Evolutionary conservation across 306 rosid species (phyloP), one percentile per base, ranked within the genome.

Genomic region (Lupinus albus): DNA sequence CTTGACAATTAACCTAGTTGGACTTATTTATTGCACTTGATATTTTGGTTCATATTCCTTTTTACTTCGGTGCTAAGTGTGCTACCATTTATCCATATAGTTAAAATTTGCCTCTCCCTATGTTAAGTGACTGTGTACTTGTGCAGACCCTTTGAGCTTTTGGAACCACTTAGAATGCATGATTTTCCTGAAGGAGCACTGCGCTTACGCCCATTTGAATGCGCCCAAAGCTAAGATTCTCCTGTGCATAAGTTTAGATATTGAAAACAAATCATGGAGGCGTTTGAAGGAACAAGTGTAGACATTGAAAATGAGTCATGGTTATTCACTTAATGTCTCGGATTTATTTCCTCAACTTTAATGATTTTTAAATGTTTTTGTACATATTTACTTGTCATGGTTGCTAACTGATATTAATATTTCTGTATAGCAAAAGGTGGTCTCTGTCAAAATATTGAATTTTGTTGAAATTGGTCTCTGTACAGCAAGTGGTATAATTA

Each of bases 141-240:
- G 46, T 80, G 82, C 80, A 86, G 99, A 85, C 96, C 89, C 35
- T 85, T 87, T 49, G 97, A 86, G 71, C 77, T 93, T 69, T 76
- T 90, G 58, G 96, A 94, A 80, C 90, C 89, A 17, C 79, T 90
- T 81, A 84, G 96, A 58, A 91, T 84, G 90, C 94, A 84, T 0
- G 99, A 90, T 48, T 86, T 88, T 67, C 78, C 86, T n/a, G 99
- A 94, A 84, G 99, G 99, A 69, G 72, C 86, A 32, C 59, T 90
- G 80, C 97, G 84, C 77, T 61, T 90, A 83, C 97, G 88, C 72
- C 99, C 99, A 18, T 93, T 93, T 78, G 97, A 90, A 83, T 94
- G 99, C 64, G 86, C 97, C 30, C 99, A 94, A 80, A 88, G 91
- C 85, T 94, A 83, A 86, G 65, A 55, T 59, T 68, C 50, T 68